phyloP scores from a whole-genome alignment of 2,329 filamentous ascomycete species.

The Paecilomyces sp. region DNA sequence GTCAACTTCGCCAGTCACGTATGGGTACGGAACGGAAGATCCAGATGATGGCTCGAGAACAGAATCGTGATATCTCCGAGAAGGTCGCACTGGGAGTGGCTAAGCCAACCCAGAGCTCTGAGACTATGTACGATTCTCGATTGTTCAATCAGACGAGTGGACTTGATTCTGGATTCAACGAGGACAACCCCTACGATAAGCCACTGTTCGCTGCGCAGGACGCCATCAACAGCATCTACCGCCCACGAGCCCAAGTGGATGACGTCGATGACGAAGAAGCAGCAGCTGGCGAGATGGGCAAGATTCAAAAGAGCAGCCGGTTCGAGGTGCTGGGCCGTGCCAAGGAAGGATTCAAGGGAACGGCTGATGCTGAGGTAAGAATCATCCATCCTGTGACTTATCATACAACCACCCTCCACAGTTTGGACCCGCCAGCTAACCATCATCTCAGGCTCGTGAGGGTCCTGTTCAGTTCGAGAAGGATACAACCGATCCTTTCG shows the following conservation, averaged over 20 bases:
- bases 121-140: constrained; percentile 95
- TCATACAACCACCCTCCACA: not conserved
- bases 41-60: constrained; percentile 88
- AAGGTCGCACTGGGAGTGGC: constrained; percentile 92
- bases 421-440: constrained; percentile 1
- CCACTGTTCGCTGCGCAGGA: constrained; percentile 94
- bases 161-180: constrained; percentile 88
- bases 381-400: not conserved
- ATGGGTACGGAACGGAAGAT: constrained; percentile 92
- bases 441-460: constrained; percentile 56
- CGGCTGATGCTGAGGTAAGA: constrained; percentile 66
- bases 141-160: constrained; percentile 92
- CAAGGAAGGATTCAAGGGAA: constrained; percentile 80
- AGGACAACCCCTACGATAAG: constrained; percentile 96
- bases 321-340: constrained; percentile 85
- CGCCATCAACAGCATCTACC: constrained; percentile 88
- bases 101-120: constrained; percentile 84
- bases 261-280: constrained; percentile 72
- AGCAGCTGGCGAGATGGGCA: constrained; percentile 75
- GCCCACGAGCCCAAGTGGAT: constrained; percentile 64
- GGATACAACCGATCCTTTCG: constrained; percentile 79
- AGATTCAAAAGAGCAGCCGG: constrained; percentile 75
- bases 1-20: constrained; percentile 82
- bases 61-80: constrained; percentile 94
- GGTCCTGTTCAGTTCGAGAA: constrained; percentile 97